Evolutionary conservation across 495 filamentous ascomycete genomes (phyloP).

Genomic region (Neurospora terricola): DNA sequence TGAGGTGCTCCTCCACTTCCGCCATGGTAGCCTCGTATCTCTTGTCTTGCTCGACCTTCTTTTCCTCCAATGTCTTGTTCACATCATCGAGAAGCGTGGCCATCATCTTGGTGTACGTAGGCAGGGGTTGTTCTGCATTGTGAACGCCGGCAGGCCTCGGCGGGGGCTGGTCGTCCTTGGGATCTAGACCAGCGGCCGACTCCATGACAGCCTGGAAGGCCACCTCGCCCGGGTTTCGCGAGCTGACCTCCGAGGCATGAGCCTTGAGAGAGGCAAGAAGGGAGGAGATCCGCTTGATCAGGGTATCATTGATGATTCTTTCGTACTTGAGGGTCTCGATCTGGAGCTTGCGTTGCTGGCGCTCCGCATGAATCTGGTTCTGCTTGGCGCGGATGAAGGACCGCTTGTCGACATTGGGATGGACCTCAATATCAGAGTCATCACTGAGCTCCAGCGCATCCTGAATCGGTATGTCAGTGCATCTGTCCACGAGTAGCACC

Average conservation of each 20-base stretch:
- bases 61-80: conserved; percentile 74
- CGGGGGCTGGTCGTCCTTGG: conserved; percentile 65
- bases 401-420: conserved; percentile 96
- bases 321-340: conserved; percentile 92
- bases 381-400: conserved; percentile 99
- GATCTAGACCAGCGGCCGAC: conserved; percentile 44
- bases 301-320: conserved; percentile 81
- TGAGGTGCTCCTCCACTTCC: conserved; percentile 63
- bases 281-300: conserved; percentile 70
- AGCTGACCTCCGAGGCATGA: conserved; percentile 56
- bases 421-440: conserved; percentile 95
- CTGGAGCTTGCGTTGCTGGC: conserved; percentile 69
- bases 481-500: background rate
- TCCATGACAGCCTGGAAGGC: conserved; percentile 85
- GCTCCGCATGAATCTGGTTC: conserved; percentile 87
- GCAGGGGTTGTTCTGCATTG: conserved; percentile 57
- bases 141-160: conserved; percentile 66
- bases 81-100: conserved; percentile 83
- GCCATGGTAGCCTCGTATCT: conserved; percentile 61
- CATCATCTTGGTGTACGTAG: conserved; percentile 94
- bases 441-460: conserved; percentile 92
- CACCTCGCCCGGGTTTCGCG: conserved; percentile 58
- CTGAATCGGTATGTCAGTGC: conserved; percentile 24
- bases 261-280: conserved; percentile 61
- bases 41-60: conserved; percentile 43